Evolutionary conservation across 2,329 filamentous ascomycete genomes (phyloP).

Genomic region (Cryphonectria japonica): DNA sequence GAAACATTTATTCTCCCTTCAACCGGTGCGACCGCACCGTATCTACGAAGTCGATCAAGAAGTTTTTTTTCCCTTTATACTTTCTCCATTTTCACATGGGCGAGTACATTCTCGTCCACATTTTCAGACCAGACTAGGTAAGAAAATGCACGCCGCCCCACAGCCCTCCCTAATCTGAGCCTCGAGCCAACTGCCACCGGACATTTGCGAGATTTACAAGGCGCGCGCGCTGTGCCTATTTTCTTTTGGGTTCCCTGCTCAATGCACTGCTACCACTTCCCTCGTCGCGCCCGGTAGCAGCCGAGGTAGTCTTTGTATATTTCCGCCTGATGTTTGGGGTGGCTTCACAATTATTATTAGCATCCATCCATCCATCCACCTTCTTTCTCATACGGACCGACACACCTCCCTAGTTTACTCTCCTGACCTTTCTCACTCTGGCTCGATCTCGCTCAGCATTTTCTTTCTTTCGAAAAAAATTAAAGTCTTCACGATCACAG

Average conservation of each 20-base stretch:
- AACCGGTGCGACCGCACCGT: neutral
- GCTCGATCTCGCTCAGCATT: neutral
- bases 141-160: constrained; percentile 11
- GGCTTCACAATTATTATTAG: constrained; percentile 19
- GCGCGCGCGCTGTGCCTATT: constrained; percentile 19
- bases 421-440: constrained; percentile 4
- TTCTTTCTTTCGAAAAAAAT: neutral
- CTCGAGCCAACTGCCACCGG: constrained; percentile 1
- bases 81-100: neutral
- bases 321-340: constrained; percentile 8
- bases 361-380: constrained; percentile 15
- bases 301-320: constrained; percentile 4
- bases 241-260: neutral
- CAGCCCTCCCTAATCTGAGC: constrained; percentile 14
- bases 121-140: constrained; percentile 24
- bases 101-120: neutral
- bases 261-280: constrained; percentile 18
- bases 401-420: constrained; percentile 6
- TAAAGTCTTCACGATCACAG: neutral
- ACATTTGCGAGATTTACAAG: constrained; percentile 8
- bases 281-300: neutral
- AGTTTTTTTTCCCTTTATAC: neutral
- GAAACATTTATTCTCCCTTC: neutral
- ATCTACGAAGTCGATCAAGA: neutral
- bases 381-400: neutral